Base-by-base conservation (phyloP, 1,139 yeast species). In the Torulaspora globosa region DNA sequence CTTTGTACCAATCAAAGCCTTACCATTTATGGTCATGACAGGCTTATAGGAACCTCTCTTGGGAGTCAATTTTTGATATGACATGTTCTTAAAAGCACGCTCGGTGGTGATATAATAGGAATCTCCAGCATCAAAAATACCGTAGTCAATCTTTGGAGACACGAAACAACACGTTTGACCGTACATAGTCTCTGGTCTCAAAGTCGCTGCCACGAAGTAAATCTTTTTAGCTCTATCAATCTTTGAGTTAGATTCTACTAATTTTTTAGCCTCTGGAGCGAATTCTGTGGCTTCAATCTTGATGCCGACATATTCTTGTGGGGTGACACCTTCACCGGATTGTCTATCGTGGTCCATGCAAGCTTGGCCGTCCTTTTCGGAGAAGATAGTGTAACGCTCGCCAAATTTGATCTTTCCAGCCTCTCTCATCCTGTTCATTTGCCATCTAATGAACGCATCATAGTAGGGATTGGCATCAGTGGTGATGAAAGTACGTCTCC, bases 311-410 rank as follows among this genome's bases (percentile, higher is more conserved):
- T 92, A 92, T 69, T 92, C 98, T 70, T 94, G 98, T 36, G 98
- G 97, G 57, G 84, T 79, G 43, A 92, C 90, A 67, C 95, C 98
- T 74, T 92, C 99, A 66, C 99, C 99, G 43, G 92, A 80, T 69
- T 79, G 84, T 76, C 99, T 84, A 70, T 92, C 99, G 70, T 92
- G 99, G 70, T 92, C 98, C 89, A 92, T 90, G 76, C 99, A 92
- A 39, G 98, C 95, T 74, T 92, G 99, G 51, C 97, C 97, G 70
- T 92, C 98, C 72, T 86, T 90, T 65, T 90, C 96, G 35, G 97
- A 90, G 72, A 87, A 92, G 60, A 92, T 88, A 56, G 99, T 94
- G 75, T 89, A 88, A 73, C 99, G 84, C 73, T 92, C 95, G 68
- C 98, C 99, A 60, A 92, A 92, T 74, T 90, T 92, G 71, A 92